phyloP scores from a whole-genome alignment of 768 basidiomycete genomes.

The Rhodotorula taiwanensis region DNA sequence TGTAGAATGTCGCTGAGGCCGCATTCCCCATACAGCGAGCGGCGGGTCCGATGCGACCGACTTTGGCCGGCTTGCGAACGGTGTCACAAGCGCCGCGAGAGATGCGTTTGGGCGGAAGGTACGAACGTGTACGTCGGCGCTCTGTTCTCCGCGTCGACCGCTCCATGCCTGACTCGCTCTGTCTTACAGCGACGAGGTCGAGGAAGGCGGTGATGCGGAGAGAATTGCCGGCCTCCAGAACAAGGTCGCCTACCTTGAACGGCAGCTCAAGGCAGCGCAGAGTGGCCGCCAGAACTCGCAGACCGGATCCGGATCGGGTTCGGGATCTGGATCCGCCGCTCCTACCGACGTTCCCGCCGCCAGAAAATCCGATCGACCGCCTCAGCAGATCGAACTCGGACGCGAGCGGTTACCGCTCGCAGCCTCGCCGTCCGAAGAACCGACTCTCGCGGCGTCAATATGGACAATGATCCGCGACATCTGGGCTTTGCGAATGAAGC shows the following conservation, averaged over 20 bases:
- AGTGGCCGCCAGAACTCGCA: not conserved
- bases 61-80: constrained; percentile 18
- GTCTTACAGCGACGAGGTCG: constrained; percentile 9
- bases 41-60: constrained; percentile 26
- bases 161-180: not conserved
- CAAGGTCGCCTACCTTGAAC: constrained; percentile 25
- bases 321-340: not conserved
- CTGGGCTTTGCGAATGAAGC: not conserved
- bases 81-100: constrained; percentile 19
- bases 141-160: not conserved
- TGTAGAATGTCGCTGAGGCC: not conserved
- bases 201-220: constrained; percentile 28
- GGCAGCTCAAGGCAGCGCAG: constrained; percentile 14
- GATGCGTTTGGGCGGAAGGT: constrained; percentile 9
- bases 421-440: too few relatives aligned
- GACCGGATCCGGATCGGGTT: not conserved
- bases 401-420: too few relatives aligned
- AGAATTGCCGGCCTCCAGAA: constrained; percentile 7
- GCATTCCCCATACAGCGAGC: not conserved
- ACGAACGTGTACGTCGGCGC: constrained; percentile 11
- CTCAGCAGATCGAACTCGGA: too few relatives aligned
- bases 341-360: not conserved
- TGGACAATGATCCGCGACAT: not conserved
- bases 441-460: not conserved
- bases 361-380: too few relatives aligned